phyloP scores from a whole-genome alignment of 1,284 basidiomycete genomes.

The Psilocybe mexicana region DNA sequence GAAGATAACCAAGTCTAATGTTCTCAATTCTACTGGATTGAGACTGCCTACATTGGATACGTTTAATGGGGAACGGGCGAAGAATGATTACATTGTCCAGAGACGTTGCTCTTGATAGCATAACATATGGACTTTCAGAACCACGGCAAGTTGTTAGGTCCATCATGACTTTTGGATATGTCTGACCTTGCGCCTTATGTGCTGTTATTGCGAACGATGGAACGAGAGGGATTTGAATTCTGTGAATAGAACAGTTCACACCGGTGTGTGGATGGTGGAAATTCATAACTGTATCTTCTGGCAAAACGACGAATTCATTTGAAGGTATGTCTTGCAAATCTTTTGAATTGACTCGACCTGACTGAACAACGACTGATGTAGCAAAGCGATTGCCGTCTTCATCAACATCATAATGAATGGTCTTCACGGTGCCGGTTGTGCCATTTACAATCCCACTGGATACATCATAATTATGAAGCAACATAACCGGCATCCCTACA shows the following conservation, averaged over 20 bases:
- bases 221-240: slow-evolving; percentile 30
- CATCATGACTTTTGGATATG: slow-evolving; percentile 26
- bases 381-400: slow-evolving; percentile 22
- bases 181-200: slow-evolving; percentile 32
- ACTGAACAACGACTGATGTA: slow-evolving; percentile 24
- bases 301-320: slow-evolving; percentile 19
- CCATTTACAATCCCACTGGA: slow-evolving; percentile 36
- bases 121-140: slow-evolving; percentile 31
- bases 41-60: slow-evolving; percentile 22
- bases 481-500: slow-evolving; percentile 38
- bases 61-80: slow-evolving; percentile 20
- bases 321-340: slow-evolving; percentile 18
- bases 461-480: slow-evolving; percentile 34
- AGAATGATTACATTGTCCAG: slow-evolving; percentile 28
- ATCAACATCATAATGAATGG: slow-evolving; percentile 25
- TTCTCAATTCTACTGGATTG: slow-evolving; percentile 22
- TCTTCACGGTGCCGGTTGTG: slow-evolving; percentile 25
- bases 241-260: slow-evolving; percentile 20
- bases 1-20: slow-evolving; percentile 1
- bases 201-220: slow-evolving; percentile 36
- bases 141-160: slow-evolving; percentile 27
- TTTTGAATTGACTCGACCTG: not conserved
- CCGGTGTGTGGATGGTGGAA: slow-evolving; percentile 24
- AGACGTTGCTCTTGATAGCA: slow-evolving; percentile 29
- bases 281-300: slow-evolving; percentile 21